phyloP scores from a whole-genome alignment of 768 basidiomycete genomes.

The Xanthoconium purpureum region DNA sequence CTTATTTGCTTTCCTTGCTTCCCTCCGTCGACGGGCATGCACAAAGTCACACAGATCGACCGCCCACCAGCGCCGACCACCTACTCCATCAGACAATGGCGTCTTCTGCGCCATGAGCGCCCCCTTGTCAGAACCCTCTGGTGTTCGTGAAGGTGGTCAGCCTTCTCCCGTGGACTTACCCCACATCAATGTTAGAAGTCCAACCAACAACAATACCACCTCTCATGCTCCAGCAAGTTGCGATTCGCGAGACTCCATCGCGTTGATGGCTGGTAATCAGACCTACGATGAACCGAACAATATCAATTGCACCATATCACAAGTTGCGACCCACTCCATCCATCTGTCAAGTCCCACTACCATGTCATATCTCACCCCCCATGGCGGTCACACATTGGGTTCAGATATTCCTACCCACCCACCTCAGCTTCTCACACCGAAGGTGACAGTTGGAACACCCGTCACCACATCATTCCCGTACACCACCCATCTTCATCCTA shows the following conservation, averaged over 20 bases:
- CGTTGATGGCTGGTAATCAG: conserved; percentile 10
- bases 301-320: neutral
- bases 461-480: neutral
- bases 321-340: neutral
- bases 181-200: conserved; percentile 11
- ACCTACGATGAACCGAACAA: conserved; percentile 15
- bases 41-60: neutral
- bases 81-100: neutral
- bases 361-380: neutral
- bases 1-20: conserved; percentile 1
- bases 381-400: neutral
- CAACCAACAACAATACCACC: conserved; percentile 15
- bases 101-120: conserved; percentile 16
- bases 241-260: conserved; percentile 3
- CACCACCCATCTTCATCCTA: neutral
- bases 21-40: conserved; percentile 1
- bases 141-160: neutral
- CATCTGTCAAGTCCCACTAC: neutral
- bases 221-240: conserved; percentile 14
- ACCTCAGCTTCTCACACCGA: neutral
- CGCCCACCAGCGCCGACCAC: neutral
- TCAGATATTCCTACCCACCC: neutral
- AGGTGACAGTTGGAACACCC: neutral
- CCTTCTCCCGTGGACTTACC: conserved; percentile 15
- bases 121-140: conserved; percentile 3